phyloP scores from a whole-genome alignment of 2,329 filamentous ascomycete genomes.

The Botrytis squamosa region DNA sequence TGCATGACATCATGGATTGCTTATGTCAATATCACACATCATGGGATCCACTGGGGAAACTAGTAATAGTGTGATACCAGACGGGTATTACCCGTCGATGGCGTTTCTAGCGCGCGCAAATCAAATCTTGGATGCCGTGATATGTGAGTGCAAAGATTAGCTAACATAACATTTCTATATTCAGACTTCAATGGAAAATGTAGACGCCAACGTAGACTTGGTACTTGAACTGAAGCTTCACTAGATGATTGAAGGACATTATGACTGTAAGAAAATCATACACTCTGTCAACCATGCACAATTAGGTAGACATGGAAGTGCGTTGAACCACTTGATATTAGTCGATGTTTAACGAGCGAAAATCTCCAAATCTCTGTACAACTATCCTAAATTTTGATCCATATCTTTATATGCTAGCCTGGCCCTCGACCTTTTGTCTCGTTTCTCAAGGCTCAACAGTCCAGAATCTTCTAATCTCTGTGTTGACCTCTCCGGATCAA shows the following conservation, averaged over 20 bases:
- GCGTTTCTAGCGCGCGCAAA: neutral
- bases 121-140: neutral
- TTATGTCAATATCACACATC: no score
- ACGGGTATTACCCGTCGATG: neutral
- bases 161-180: neutral
- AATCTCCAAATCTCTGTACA: neutral
- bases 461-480: neutral
- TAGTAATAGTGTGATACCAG: neutral
- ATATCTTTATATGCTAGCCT: neutral
- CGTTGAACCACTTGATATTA: no score
- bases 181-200: neutral
- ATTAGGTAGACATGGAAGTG: neutral
- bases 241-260: neutral
- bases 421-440: neutral
- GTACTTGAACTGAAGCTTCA: neutral
- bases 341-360: neutral
- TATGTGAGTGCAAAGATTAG: neutral
- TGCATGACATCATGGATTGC: slow-evolving; percentile 1
- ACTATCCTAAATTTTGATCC: neutral
- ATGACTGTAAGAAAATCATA: neutral
- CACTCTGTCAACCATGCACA: no score
- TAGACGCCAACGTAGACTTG: neutral
- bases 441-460: neutral
- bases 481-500: neutral
- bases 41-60: neutral